These are phyloP conservation scores for Penicillium capsulatum DNA, from an alignment of 2,329 filamentous ascomycete species.

Conservation along the genomic window DNA sequence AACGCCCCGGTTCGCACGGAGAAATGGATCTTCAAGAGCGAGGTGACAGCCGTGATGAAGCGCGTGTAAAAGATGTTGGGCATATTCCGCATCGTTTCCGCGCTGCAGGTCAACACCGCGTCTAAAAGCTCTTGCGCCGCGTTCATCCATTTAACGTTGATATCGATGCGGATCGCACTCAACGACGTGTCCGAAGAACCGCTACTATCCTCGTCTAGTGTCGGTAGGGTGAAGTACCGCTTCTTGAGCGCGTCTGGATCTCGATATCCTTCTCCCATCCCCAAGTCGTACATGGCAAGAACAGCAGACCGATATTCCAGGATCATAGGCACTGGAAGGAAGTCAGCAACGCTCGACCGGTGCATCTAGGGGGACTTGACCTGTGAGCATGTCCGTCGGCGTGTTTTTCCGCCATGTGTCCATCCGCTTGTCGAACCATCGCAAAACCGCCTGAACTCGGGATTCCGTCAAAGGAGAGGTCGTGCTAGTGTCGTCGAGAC, in stretches of 20 bases:
- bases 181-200: conserved; percentile 15
- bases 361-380: conserved; percentile 13
- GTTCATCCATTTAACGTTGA: conserved; percentile 38
- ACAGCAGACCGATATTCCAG: conserved; percentile 30
- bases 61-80: conserved; percentile 35
- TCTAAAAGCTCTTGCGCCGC: conserved; percentile 34
- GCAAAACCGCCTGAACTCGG: conserved; percentile 32
- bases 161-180: conserved; percentile 34
- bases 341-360: neutral
- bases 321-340: conserved; percentile 25
- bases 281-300: conserved; percentile 34
- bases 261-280: conserved; percentile 35
- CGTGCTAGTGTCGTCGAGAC: conserved; percentile 34
- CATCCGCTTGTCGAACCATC: conserved; percentile 37
- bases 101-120: conserved; percentile 30
- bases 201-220: conserved; percentile 21
- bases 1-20: conserved; percentile 29
- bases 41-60: conserved; percentile 30
- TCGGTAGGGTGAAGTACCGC: conserved; percentile 33
- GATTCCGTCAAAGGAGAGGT: conserved; percentile 31
- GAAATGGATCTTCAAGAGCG: conserved; percentile 35
- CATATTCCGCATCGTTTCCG: conserved; percentile 32
- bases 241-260: conserved; percentile 34
- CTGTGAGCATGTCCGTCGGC: conserved; percentile 27
- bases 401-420: conserved; percentile 31